Percentiles rank a stretch among this genome's conserved stretches.
These are phyloP conservation scores for Catunica adiposa DNA, from an alignment of 2,329 filamentous ascomycete genomes.

Conservation along the genomic window DNA sequence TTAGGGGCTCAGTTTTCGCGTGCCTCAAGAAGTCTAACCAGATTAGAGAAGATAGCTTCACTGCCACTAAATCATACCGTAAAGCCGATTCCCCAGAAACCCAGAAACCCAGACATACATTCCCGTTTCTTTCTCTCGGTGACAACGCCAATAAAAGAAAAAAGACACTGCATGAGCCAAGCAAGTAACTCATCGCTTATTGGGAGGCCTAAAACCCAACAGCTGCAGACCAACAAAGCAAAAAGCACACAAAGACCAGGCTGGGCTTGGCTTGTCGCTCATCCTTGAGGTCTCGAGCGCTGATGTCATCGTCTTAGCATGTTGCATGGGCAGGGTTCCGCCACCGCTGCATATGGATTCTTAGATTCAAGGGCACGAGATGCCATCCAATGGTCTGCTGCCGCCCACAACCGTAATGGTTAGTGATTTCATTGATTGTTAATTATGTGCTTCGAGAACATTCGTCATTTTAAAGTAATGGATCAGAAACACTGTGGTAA, in stretches of 20 bases:
- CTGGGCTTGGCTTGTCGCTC: not conserved
- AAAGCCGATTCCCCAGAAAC: too few species aligned
- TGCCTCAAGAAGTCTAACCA: too few species aligned
- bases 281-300: not conserved
- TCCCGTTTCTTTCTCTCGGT: too few species aligned
- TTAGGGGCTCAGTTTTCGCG: too few species aligned
- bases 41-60: not conserved
- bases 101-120: too few species aligned
- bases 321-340: not conserved
- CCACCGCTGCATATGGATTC: not conserved
- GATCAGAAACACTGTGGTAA: not conserved
- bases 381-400: not conserved
- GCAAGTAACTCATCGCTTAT: not conserved
- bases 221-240: not conserved
- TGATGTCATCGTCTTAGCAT: not conserved
- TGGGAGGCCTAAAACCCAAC: not conserved
- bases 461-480: not conserved
- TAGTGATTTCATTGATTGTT: not conserved
- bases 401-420: not conserved
- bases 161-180: not conserved
- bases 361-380: not conserved
- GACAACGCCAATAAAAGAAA: not conserved
- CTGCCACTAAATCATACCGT: not conserved
- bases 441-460: not conserved
- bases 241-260: not conserved